A percentile compares a stretch with the other conserved stretches of the same genome.
Conservation (phyloP, 345 rosid genomes). For the Pistacia atlantica region DNA sequence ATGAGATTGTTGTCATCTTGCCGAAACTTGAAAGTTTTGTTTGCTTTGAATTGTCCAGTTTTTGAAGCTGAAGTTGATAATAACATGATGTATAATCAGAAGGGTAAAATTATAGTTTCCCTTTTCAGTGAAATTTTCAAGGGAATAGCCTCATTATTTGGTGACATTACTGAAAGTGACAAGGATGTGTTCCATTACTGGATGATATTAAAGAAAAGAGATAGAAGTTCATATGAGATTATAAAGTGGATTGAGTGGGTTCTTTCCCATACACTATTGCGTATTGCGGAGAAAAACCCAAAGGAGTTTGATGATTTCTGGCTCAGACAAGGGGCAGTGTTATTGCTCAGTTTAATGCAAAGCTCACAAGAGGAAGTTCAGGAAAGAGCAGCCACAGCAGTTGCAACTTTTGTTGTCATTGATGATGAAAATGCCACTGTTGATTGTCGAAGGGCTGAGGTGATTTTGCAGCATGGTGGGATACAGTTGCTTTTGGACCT, state of each 20-base stretch:
- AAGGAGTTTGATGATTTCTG: conserved; percentile 34
- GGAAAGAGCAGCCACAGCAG: conserved; percentile 44
- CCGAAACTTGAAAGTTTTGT: conserved; percentile 27
- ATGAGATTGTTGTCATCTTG: conserved; percentile 24
- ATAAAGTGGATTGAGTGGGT: conserved; percentile 38
- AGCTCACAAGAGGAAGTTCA: conserved; percentile 39
- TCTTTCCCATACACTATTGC: conserved; percentile 39
- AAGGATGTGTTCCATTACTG: conserved; percentile 17
- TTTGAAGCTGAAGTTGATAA: conserved; percentile 31
- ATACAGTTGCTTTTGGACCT: conserved; percentile 34
- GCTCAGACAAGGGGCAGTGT: conserved; percentile 35
- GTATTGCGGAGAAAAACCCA: conserved; percentile 35
- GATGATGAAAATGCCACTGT: conserved; percentile 43
- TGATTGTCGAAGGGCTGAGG: conserved; percentile 39
- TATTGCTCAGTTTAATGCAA: conserved; percentile 34
- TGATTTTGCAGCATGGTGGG: conserved; percentile 32
- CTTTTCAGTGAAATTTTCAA: conserved; percentile 28
- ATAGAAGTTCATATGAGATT: conserved; percentile 16
- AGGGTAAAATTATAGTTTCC: conserved; percentile 31
- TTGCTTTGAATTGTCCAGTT: conserved; percentile 34
- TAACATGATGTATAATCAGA: conserved; percentile 12
- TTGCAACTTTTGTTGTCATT: conserved; percentile 42
- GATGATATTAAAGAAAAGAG: conserved; percentile 24
- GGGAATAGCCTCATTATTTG: conserved; percentile 33
- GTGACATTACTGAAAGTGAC: conserved; percentile 19